Evolutionary conservation across 345 rosid species (phyloP).

Genomic region (Triadica sebifera): DNA sequence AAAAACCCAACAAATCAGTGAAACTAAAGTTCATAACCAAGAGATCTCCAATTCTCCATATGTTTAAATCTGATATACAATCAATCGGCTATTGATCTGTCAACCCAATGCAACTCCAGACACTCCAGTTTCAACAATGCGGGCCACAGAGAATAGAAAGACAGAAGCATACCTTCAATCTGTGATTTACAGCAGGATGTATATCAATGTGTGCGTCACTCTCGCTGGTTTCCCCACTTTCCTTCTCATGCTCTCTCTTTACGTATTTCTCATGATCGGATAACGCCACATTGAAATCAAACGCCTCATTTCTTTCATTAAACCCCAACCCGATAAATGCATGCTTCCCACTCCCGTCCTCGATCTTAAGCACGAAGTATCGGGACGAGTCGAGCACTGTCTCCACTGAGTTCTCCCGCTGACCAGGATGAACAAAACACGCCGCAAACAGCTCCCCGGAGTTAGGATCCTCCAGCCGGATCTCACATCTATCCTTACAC

Average conservation of each 20-base stretch:
- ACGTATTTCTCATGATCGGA: conserved; percentile 97
- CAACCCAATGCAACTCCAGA: neutral
- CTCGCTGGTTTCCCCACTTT: conserved; percentile 56
- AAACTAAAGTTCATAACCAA: neutral
- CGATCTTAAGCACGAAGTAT: conserved; percentile 92
- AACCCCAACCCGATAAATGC: conserved; percentile 97
- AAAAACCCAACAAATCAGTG: neutral
- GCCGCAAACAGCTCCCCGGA: conserved; percentile 93
- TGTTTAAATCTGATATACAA: neutral
- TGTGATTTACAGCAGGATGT: conserved; percentile 94
- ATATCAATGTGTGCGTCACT: conserved; percentile 77
- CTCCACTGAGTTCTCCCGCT: conserved; percentile 87
- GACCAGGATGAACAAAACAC: conserved; percentile 80
- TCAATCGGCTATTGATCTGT: neutral
- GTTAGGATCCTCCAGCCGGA: conserved; percentile 91
- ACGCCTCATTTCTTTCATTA: conserved; percentile 90
- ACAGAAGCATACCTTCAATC: conserved; percentile 63
- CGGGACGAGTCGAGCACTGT: conserved; percentile 96
- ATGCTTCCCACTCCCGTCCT: conserved; percentile 90
- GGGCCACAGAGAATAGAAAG: neutral
- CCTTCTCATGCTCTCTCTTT: conserved; percentile 78
- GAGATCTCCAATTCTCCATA: neutral
- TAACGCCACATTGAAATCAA: conserved; percentile 96
- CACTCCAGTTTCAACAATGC: neutral
- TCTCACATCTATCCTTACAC: conserved; percentile 94